These are phyloP conservation scores for Byssothecium circinans DNA, from an alignment of 2,329 filamentous ascomycete genomes.

Conservation along the genomic window DNA sequence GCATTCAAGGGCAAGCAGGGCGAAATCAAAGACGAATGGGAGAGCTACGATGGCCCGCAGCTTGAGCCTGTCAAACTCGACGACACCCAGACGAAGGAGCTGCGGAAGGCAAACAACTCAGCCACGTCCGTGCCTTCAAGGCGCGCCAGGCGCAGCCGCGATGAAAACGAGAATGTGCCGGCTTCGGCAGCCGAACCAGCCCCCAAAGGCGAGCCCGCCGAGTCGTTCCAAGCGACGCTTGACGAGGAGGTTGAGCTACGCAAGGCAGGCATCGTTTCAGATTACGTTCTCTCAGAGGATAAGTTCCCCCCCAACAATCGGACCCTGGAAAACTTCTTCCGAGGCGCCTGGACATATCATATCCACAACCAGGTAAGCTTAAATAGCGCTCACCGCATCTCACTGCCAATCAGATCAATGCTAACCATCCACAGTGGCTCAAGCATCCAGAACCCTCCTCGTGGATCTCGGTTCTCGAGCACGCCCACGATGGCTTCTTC, in stretches of 20 bases:
- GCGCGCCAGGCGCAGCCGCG: slow-evolving; percentile 18
- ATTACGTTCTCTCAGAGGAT: slow-evolving; percentile 54
- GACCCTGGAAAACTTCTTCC: slow-evolving; percentile 59
- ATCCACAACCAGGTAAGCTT: slow-evolving; percentile 58
- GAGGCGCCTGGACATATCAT: slow-evolving; percentile 60
- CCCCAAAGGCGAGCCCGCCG: slow-evolving; percentile 30
- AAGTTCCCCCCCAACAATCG: slow-evolving; percentile 59
- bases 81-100: slow-evolving; percentile 31
- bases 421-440: slow-evolving; percentile 50
- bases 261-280: slow-evolving; percentile 44
- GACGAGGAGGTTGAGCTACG: slow-evolving; percentile 46
- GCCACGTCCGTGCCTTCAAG: slow-evolving; percentile 8
- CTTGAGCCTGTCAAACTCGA: slow-evolving; percentile 40
- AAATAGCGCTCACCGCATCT: not conserved
- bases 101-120: slow-evolving; percentile 16
- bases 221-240: slow-evolving; percentile 45
- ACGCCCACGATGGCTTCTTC: slow-evolving; percentile 59
- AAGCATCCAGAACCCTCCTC: slow-evolving; percentile 60
- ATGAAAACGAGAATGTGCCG: slow-evolving; percentile 31
- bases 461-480: slow-evolving; percentile 57
- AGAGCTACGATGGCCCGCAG: slow-evolving; percentile 53
- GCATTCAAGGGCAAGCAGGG: slow-evolving; percentile 54
- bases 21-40: slow-evolving; percentile 56
- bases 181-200: slow-evolving; percentile 32
- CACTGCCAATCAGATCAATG: slow-evolving; percentile 15